phyloP scores from a whole-genome alignment of 257 asterid genomes.

The Solanum pennellii region DNA sequence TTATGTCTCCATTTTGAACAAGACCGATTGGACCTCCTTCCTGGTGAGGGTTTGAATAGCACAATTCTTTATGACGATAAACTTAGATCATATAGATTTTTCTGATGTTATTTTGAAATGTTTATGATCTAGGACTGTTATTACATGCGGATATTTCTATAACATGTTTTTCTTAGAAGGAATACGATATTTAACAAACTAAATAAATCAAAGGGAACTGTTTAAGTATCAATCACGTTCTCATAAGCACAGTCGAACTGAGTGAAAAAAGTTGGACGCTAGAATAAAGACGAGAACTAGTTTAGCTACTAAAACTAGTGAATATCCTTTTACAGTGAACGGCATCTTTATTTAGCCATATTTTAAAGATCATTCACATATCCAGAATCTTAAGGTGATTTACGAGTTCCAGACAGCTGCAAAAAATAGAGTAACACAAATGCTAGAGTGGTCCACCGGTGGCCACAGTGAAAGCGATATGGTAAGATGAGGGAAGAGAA shows the following conservation, averaged over 20 bases:
- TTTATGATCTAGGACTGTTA: not conserved
- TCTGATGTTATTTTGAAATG: not conserved
- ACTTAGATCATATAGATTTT: not conserved
- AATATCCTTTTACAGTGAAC: not conserved
- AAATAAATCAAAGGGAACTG: not conserved
- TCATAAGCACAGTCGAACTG: not conserved
- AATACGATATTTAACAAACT: not conserved
- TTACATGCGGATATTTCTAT: not conserved
- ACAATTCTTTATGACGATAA: not conserved
- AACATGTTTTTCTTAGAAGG: not conserved
- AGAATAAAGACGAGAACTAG: not conserved
- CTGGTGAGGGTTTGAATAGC: slow-evolving; percentile 24
- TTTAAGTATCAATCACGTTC: not conserved
- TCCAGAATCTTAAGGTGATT: not conserved
- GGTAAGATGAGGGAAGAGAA: not conserved
- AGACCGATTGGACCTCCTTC: slow-evolving; percentile 96
- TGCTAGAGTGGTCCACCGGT: not conserved
- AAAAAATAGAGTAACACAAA: not conserved
- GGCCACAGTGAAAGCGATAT: not conserved
- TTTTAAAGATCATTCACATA: not conserved
- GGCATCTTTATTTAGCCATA: not conserved
- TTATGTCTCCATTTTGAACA: slow-evolving; percentile 61
- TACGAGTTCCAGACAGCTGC: not conserved
- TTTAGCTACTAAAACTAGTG: not conserved
- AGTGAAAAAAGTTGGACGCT: not conserved